Conservation (phyloP, 352 stramenopile genomes). For the Peronospora belbahrii region DNA sequence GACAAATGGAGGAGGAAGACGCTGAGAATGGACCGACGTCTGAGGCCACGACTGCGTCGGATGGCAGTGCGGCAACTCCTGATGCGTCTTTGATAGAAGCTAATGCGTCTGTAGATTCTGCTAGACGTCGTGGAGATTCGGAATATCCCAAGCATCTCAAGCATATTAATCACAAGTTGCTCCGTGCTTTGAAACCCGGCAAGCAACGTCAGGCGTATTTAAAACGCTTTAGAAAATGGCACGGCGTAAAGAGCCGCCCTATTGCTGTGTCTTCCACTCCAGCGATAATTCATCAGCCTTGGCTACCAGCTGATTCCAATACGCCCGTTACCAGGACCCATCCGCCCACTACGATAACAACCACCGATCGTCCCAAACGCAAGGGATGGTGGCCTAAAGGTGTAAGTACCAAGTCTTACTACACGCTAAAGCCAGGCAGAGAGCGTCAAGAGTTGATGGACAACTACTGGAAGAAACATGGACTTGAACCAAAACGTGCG, state of each 20-base stretch:
- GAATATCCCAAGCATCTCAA: constrained; percentile 1
- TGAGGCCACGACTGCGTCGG: background rate
- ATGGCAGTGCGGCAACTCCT: background rate
- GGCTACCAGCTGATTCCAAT: background rate
- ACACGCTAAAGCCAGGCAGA: background rate
- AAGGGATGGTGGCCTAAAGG: background rate
- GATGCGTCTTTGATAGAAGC: background rate
- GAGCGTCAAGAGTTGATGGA: constrained; percentile 1
- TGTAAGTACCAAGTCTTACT: background rate
- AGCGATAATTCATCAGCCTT: background rate
- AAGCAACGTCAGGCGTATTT: constrained; percentile 16
- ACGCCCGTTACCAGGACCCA: background rate
- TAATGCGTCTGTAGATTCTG: background rate
- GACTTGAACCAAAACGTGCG: background rate
- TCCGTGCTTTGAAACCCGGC: constrained; percentile 6
- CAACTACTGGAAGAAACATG: constrained; percentile 2
- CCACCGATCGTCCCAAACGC: background rate
- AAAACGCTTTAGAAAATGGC: constrained; percentile 1
- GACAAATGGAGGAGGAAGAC: too few relatives aligned
- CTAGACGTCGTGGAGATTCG: background rate
- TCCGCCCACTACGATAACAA: background rate
- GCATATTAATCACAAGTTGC: constrained; percentile 7
- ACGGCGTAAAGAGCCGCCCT: background rate
- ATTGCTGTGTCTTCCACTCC: background rate
- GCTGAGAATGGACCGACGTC: background rate